A percentile compares a stretch with the other conserved stretches of the same genome.
phyloP scores from a whole-genome alignment of 192 early-diverging fungal genomes.

The Piromyces finnis region DNA sequence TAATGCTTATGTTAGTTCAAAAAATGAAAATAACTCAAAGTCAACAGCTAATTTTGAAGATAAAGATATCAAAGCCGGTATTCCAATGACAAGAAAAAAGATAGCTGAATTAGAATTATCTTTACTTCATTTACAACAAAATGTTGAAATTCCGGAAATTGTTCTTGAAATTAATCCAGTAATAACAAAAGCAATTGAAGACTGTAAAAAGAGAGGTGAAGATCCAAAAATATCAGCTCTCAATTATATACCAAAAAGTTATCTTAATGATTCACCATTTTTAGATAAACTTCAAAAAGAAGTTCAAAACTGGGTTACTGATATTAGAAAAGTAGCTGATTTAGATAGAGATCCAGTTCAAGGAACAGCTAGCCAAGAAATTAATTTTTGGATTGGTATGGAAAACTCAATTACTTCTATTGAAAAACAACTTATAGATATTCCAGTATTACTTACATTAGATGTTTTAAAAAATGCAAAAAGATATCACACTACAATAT shows the following conservation, averaged over 20 bases:
- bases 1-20: slow-evolving; percentile 71
- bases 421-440: slow-evolving; percentile 81
- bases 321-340: slow-evolving; percentile 97
- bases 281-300: slow-evolving; percentile 87
- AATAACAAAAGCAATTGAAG: slow-evolving; percentile 24
- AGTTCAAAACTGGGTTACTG: slow-evolving; percentile 97
- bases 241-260: slow-evolving; percentile 17
- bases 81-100: slow-evolving; percentile 71
- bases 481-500: slow-evolving; percentile 93
- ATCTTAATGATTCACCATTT: slow-evolving; percentile 65
- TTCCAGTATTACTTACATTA: slow-evolving; percentile 57
- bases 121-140: slow-evolving; percentile 87
- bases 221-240: slow-evolving; percentile 60
- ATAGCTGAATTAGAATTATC: slow-evolving; percentile 94
- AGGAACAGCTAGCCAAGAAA: slow-evolving; percentile 89
- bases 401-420: slow-evolving; percentile 82
- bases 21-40: slow-evolving; percentile 30
- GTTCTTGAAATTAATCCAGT: slow-evolving; percentile 70
- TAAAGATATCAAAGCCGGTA: slow-evolving; percentile 62
- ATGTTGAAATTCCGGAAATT: slow-evolving; percentile 93
- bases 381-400: slow-evolving; percentile 99
- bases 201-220: slow-evolving; percentile 40
- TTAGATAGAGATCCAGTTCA: slow-evolving; percentile 77
- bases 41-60: slow-evolving; percentile 8
- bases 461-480: slow-evolving; percentile 92